phyloP scores from a whole-genome alignment of 1,284 basidiomycete species.

The Veloporphyrellus conicus region DNA sequence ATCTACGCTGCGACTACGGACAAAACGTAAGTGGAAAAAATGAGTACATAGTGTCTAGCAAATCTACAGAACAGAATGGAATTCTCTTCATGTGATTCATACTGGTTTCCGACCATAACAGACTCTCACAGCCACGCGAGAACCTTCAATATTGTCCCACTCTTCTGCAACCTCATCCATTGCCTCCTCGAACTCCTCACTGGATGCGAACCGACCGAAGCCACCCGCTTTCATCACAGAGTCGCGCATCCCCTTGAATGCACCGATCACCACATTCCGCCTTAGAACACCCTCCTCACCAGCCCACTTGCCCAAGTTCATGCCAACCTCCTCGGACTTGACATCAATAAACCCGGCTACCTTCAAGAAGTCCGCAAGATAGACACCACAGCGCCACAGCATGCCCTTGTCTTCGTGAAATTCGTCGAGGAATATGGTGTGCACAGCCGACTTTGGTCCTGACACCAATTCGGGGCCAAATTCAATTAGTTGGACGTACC shows the following conservation, averaged over 20 bases:
- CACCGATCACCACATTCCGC: constrained; percentile 8
- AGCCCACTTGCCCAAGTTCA: constrained; percentile 22
- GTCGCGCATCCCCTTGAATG: constrained; percentile 18
- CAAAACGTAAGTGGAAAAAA: too few relatives aligned
- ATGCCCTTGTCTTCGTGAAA: constrained; percentile 14
- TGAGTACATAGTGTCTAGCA: too few relatives aligned
- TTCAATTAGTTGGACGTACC: constrained; percentile 31
- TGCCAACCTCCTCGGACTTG: constrained; percentile 8
- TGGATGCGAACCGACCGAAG: constrained; percentile 7
- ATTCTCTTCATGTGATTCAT: constrained; percentile 5
- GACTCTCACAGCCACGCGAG: constrained; percentile 5
- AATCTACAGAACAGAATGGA: too few relatives aligned
- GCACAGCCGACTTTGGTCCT: constrained; percentile 17
- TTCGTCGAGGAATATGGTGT: constrained; percentile 12
- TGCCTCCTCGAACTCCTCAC: constrained; percentile 14
- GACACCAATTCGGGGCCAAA: constrained; percentile 18
- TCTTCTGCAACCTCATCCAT: constrained; percentile 17
- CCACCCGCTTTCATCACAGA: constrained; percentile 13
- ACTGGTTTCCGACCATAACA: constrained; percentile 23
- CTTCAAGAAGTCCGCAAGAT: constrained; percentile 22
- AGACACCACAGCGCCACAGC: constrained; percentile 8
- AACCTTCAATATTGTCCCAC: constrained; percentile 20
- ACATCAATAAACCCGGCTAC: constrained; percentile 20
- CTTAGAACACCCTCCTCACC: constrained; percentile 15
- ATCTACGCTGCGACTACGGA: too few relatives aligned